phyloP scores from a whole-genome alignment of 495 filamentous ascomycete species.

The Xylona heveae region DNA sequence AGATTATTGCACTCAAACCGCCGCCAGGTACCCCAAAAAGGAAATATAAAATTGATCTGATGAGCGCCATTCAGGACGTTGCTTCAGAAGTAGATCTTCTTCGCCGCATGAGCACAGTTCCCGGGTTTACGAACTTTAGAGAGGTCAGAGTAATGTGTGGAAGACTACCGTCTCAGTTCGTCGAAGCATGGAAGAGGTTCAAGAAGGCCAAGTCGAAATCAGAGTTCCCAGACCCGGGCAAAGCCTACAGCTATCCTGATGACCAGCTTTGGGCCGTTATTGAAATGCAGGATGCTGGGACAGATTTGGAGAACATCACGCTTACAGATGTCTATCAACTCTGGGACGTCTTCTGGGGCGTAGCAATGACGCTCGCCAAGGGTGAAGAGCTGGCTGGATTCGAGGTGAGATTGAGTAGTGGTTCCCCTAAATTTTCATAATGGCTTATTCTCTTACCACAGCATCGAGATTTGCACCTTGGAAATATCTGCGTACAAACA shows the following conservation, averaged over 20 bases:
- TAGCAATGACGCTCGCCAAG: constrained; percentile 52
- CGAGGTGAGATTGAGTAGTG: constrained; percentile 32
- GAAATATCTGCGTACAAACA: constrained; percentile 58
- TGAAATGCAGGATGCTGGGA: constrained; percentile 75
- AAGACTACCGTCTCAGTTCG: constrained; percentile 35
- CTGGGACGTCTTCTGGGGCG: constrained; percentile 75
- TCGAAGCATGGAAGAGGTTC: constrained; percentile 39
- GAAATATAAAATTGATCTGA: constrained; percentile 8
- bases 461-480: constrained; percentile 77
- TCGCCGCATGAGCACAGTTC: constrained; percentile 52
- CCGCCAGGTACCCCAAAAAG: constrained; percentile 16
- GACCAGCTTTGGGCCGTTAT: constrained; percentile 59
- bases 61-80: constrained; percentile 30
- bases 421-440: background rate
- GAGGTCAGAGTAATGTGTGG: constrained; percentile 55
- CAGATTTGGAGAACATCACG: constrained; percentile 43
- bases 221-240: constrained; percentile 44
- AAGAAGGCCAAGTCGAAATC: constrained; percentile 31
- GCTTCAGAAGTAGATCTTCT: constrained; percentile 52
- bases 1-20: constrained; percentile 19
- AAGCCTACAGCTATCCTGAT: constrained; percentile 33
- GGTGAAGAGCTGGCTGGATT: constrained; percentile 55
- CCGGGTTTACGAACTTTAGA: constrained; percentile 84
- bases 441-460: constrained; percentile 8
- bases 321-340: constrained; percentile 33